phyloP scores from a whole-genome alignment of 768 basidiomycete species.

The Fomitopsis pulvina region DNA sequence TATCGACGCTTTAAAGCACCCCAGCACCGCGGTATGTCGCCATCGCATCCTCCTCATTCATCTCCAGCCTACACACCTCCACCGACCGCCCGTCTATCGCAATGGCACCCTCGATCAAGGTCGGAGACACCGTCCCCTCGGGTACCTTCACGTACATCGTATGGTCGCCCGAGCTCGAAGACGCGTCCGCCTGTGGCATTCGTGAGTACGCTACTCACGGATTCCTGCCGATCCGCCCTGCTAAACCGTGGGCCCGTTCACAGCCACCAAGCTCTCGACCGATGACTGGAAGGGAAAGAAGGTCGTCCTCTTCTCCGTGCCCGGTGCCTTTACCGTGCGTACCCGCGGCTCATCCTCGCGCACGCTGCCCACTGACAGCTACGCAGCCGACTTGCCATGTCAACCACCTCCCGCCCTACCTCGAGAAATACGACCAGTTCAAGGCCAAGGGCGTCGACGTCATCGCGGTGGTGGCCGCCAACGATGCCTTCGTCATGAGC shows the following conservation, averaged over 20 bases:
- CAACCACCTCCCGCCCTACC: conserved; percentile 48
- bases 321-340: conserved; percentile 75
- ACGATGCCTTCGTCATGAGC: conserved; percentile 73
- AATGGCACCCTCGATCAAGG: conserved; percentile 32
- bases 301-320: conserved; percentile 72
- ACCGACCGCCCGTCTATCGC: background rate
- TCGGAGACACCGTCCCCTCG: conserved; percentile 45
- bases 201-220: conserved; percentile 38
- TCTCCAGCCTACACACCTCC: background rate
- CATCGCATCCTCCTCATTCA: background rate
- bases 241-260: background rate
- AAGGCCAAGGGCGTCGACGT: conserved; percentile 69
- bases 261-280: conserved; percentile 50
- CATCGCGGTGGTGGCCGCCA: conserved; percentile 69
- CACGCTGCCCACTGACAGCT: background rate
- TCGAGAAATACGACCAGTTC: conserved; percentile 61
- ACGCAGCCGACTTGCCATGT: conserved; percentile 30
- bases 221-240: background rate
- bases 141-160: conserved; percentile 48
- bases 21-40: background rate
- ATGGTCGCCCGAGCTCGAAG: conserved; percentile 55
- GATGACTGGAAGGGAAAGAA: conserved; percentile 77
- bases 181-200: conserved; percentile 55
- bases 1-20: background rate
- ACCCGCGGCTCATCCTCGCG: background rate